Evolutionary conservation across 2,329 filamentous ascomycete genomes (phyloP), one percentile per base, ranked within the genome.

Genomic region (Sphaerulina vaccinii): DNA sequence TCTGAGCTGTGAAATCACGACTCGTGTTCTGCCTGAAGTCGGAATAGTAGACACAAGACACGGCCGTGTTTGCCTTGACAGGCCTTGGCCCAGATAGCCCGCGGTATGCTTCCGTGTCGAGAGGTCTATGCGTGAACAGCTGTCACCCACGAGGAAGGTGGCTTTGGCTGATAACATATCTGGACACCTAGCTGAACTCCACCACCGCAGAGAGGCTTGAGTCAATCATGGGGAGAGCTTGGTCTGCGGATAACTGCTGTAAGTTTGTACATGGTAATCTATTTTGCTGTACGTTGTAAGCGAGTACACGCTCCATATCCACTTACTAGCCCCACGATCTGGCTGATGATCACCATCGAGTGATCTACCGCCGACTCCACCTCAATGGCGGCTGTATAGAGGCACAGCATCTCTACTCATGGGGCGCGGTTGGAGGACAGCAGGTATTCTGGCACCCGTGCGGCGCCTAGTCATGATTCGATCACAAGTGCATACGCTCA

Each of bases 11-110:
- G 32, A 29, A 15, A 47, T 19, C 44, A 29, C 32, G 44, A 35
- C 10, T 43, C 29, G 38, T 43, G 44, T 38, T 29, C 45, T 54
- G 41, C 41, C 52, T 38, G 18, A 6, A 36, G 40, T 33, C 33
- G 42, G 48, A 41, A 40, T 24, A 32, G 29, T 46, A 45, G 39
- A 35, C 47, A 51, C 21, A 11, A 24, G 16, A 21, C n/a, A 23
- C 22, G 24, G 36, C 29, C 23, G 36, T 23, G 13, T n/a, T 22
- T 9, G 38, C 6, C 9, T 21, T 32, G n/a, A 22, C 5, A 16
- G 15, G 22, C 7, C 40, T 43, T 43, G 40, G 16, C 23, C n/a
- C 23, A 27, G 8, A n/a, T n/a, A n/a, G n/a, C n/a, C n/a, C n/a
- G n/a, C n/a, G n/a, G n/a, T n/a, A n/a, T n/a, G n/a, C n/a, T n/a